Evolutionary conservation across 345 rosid species (phyloP), one percentile per base, ranked within the genome.

Genomic region (Lumnitzera littorea): DNA sequence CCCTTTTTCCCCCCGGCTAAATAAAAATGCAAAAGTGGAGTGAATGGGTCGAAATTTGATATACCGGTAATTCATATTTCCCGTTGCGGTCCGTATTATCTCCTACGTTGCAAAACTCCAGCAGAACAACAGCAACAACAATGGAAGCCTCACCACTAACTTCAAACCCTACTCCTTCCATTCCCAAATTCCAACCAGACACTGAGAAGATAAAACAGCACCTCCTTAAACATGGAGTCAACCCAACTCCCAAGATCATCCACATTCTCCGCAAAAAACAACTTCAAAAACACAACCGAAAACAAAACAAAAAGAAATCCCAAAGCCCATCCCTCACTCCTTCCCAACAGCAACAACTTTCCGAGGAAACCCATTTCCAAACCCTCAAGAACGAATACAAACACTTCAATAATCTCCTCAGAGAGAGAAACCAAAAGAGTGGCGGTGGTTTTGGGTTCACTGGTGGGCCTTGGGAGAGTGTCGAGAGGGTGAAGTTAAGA

Each of bases 401-500:
- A 69, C 78, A 77, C 58, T 89, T 87, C 75, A 73, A 61, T 52
- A 73, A 71, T 70, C 77, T 76, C 2, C 55, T 74, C 24, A 72
- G 76, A 15, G 62, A 66, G 49, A 70, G 69, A 57, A 51, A 55
- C 3, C 23, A 49, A 29, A 47, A 58, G 15, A 54, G 66, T 70
- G 63, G 58, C 82, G 66, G 81, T 80, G 46, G 96, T 36, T 36
- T 36, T 5, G 43, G 43, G 43, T 36, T 36, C 7, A 36, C 9
- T 36, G 43, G 96, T 56, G 81, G 75, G 74, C 98, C 96, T 7
- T 92, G 98, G 98, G 96, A 92, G 72, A 78, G 88, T 63, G 75
- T 87, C 17, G 94, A 85, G 76, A 81, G 57, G 60, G 78, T 78
- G 63, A 72, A 69, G 57, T 48, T 89, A 67, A 75, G 70, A 60